Evolutionary conservation across 768 basidiomycete genomes (phyloP), one percentile per base, ranked within the genome.

Genomic region (Boletus subcaerulescens): DNA sequence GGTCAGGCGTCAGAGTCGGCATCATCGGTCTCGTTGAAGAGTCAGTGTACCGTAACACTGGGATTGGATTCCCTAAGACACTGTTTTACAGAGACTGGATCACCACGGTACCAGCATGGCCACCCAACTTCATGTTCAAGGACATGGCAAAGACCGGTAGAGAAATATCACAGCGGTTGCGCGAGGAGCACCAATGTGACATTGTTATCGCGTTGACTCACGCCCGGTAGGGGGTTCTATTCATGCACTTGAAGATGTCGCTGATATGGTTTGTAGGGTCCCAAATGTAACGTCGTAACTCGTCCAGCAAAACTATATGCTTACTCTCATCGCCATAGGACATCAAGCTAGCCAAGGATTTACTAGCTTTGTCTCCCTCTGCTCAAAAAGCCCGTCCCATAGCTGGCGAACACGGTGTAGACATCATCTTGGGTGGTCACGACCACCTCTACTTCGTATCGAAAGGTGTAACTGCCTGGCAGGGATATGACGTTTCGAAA

Each of bases 151-250:
- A 89, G 52, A 82, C 83, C 1, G 91, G 85, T 1, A 67, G 80
- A n/a, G 80, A 85, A 31, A 78, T 95, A 22, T 97, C 93, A 5
- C 77, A 76, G 60, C 71, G 75, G 32, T 79, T 97, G 20, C 83
- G 93, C 5, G 89, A 85, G 29, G 79, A 82, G 45, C 74, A 89
- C 63, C 78, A 71, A 44, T 93, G 90, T 62, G 93, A 96, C 59
- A 58, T 97, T 24, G 78, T 97, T 53, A 82, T 97, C 50, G 93
- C 92, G 2, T 68, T 97, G 38, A 94, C 93, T 1, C 93, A 97
- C 67, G 81, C 84, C 41, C 77, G 93, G 85, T 87, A 65, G 55
- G 49, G 7, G 11, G 75, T 63, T 22, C 13, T 20, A 35, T 18
- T 6, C 22, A 35, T 42, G 22, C 4, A 12, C 26, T 32, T 15